These are phyloP conservation scores for Berkeleyomyces basicola DNA, from an alignment of 2,329 filamentous ascomycete genomes.

Conservation along the genomic window DNA sequence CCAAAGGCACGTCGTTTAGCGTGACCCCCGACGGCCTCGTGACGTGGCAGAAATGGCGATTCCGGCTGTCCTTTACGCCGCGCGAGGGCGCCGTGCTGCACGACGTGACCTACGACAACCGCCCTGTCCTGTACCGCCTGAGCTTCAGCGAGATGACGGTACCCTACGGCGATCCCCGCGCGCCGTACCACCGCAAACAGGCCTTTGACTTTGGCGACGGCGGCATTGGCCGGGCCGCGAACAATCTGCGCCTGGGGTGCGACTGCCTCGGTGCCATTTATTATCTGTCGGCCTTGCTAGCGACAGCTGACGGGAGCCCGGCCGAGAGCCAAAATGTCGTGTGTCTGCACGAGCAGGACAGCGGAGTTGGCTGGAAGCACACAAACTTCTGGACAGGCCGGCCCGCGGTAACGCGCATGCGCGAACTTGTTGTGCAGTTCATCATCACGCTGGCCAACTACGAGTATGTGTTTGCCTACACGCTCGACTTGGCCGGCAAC, in stretches of 20 bases:
- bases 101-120: slow-evolving; percentile 49
- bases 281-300: slow-evolving; percentile 40
- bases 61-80: slow-evolving; percentile 52
- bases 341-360: slow-evolving; percentile 55
- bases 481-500: slow-evolving; percentile 44
- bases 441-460: slow-evolving; percentile 56
- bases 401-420: slow-evolving; percentile 41
- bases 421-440: slow-evolving; percentile 50
- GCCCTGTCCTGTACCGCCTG: slow-evolving; percentile 49
- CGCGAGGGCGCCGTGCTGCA: slow-evolving; percentile 56
- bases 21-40: slow-evolving; percentile 33
- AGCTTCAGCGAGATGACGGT: slow-evolving; percentile 55
- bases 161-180: slow-evolving; percentile 48
- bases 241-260: slow-evolving; percentile 52
- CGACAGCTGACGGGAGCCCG: slow-evolving; percentile 36
- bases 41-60: slow-evolving; percentile 51
- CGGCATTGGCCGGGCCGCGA: slow-evolving; percentile 48
- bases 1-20: slow-evolving; percentile 49
- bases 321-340: slow-evolving; percentile 39
- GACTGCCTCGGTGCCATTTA: slow-evolving; percentile 55
- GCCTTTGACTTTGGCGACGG: slow-evolving; percentile 59
- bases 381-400: slow-evolving; percentile 49
- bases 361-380: slow-evolving; percentile 57
- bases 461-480: slow-evolving; percentile 40
- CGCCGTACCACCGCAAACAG: slow-evolving; percentile 51